Evolutionary conservation across 2,329 filamentous ascomycete genomes (phyloP).

Genomic region (Chrysoporthe austroafricana): DNA sequence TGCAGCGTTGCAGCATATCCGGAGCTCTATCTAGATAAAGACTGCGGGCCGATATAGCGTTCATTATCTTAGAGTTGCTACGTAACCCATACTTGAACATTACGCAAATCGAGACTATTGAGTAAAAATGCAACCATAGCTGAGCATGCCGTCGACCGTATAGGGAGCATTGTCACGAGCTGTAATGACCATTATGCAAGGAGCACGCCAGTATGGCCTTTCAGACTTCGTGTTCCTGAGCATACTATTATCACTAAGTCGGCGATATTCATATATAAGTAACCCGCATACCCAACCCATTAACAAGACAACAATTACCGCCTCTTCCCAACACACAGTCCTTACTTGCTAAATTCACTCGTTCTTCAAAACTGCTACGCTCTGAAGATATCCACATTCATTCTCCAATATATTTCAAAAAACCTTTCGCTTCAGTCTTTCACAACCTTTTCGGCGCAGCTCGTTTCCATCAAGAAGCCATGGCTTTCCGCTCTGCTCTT

Average conservation of each 20-base stretch:
- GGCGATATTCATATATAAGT: conserved; percentile 4
- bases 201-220: neutral
- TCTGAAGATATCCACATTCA: neutral
- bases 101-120: neutral
- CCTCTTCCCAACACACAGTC: neutral
- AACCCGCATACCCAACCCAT: neutral
- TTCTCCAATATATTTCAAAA: neutral
- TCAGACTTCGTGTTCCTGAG: neutral
- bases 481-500: neutral
- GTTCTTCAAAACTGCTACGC: neutral
- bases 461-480: neutral
- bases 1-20: conserved; percentile 1
- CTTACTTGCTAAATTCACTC: neutral
- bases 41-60: neutral
- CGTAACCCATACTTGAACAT: neutral
- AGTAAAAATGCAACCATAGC: conserved; percentile 3
- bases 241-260: neutral
- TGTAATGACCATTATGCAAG: neutral
- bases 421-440: neutral
- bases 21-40: neutral
- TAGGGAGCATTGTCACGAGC: neutral
- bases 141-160: neutral
- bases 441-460: neutral
- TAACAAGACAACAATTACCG: neutral
- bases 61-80: neutral